Conservation (phyloP, 2,329 filamentous ascomycete genomes). For the Cordyceps cateniannulata region DNA sequence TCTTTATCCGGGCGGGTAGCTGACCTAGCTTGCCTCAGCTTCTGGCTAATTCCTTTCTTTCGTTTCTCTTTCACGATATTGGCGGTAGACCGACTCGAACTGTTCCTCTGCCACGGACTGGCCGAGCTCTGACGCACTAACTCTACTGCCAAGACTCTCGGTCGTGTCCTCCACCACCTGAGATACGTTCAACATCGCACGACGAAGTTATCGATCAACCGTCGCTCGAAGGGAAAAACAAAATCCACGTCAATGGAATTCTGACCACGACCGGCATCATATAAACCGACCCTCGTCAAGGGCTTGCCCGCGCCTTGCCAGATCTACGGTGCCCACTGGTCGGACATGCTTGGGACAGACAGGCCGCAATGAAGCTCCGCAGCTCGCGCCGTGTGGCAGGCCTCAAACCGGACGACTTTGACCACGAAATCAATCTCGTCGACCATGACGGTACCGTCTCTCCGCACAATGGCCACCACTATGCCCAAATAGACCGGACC, state of each 20-base stretch:
- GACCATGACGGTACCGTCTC: slow-evolving; percentile 39
- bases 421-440: slow-evolving; percentile 65
- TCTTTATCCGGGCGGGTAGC: neutral
- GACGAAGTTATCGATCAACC: neutral
- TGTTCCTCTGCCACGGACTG: neutral
- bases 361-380: slow-evolving; percentile 25
- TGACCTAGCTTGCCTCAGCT: neutral
- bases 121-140: neutral
- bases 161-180: neutral
- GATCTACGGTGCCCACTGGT: neutral
- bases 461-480: slow-evolving; percentile 2
- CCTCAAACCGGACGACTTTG: slow-evolving; percentile 56
- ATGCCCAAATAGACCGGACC: slow-evolving; percentile 10
- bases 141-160: neutral
- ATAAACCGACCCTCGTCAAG: neutral
- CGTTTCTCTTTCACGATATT: neutral
- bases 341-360: neutral
- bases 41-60: neutral
- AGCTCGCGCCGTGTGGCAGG: slow-evolving; percentile 49
- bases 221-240: neutral
- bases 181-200: neutral
- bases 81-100: neutral
- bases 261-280: neutral
- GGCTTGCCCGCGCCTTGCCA: neutral
- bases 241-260: neutral